Evolutionary conservation across 768 basidiomycete species (phyloP), one percentile per base, ranked within the genome.

Genomic region (Trametes cingulata): DNA sequence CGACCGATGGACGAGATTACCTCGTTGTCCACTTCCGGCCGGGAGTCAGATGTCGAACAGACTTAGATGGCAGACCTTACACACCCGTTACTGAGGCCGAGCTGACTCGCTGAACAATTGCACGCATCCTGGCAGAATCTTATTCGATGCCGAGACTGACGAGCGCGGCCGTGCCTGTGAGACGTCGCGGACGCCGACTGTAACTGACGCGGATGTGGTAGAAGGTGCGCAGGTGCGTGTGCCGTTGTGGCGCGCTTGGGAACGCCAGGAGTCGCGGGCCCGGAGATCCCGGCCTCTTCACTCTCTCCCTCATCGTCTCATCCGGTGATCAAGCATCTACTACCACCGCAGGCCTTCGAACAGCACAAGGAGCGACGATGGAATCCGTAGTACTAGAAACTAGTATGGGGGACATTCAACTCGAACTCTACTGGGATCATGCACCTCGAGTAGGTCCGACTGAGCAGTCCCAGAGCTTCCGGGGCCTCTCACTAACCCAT

Each of bases 381-480:
- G 82, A 82, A 47, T 85, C 88, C 35, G 89, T 93, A 17, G 80
- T 90, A 35, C 74, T 94, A 20, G 88, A 92, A 75, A 95, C 93
- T 17, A 93, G 78, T 68, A 70, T 95, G 71, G 93, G 93, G n/a
- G 85, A 93, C 63, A 76, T 98, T 49, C 86, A 90, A 64, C 78
- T 98, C 2, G 95, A 98, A 74, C 80, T 98, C 22, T 98, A 98
- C 76, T 93, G 89, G 86, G 77, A 91, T 39, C 94, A 97, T 73
- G 92, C 95, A 1, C 95, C 94, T 71, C 82, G 79, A 75, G 82
- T 82, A 58, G 56, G 75, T 66, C 35, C 43, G 61, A 43, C 51
- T 51, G 45, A 12, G 15, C 43, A 22, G 45, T 22, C 15, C 22
- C 13, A 4, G 7, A n/a, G 19, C 37, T 45, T 50, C 29, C 52